Evolutionary conservation across 495 filamentous ascomycete species (phyloP).

Genomic region (Podospora pseudoanserina): DNA sequence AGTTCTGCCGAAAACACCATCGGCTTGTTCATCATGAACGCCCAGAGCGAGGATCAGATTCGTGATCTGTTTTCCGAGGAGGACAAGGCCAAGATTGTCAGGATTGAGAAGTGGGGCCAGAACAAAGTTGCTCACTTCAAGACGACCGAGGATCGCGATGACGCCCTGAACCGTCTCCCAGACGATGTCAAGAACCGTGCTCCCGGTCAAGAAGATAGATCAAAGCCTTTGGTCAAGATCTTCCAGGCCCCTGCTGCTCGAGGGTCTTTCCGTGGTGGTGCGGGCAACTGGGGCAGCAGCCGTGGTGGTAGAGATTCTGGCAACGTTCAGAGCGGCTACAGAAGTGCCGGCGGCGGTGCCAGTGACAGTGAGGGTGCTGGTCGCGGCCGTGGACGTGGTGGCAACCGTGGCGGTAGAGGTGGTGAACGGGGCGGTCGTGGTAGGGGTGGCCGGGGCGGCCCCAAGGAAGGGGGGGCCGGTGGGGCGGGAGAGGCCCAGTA

Average conservation of each 20-base stretch:
- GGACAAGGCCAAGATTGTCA: conserved; percentile 70
- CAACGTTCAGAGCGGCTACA: conserved; percentile 61
- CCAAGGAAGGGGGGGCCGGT: conserved; percentile 50
- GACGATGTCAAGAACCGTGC: conserved; percentile 66
- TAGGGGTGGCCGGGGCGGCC: conserved; percentile 58
- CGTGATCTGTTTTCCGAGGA: conserved; percentile 77
- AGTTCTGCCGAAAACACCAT: conserved; percentile 51
- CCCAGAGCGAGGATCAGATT: conserved; percentile 71
- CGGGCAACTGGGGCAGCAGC: conserved; percentile 72
- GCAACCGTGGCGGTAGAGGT: conserved; percentile 53
- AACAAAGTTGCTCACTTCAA: conserved; percentile 79
- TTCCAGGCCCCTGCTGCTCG: conserved; percentile 61
- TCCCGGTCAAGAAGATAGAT: conserved; percentile 53
- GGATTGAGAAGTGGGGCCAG: conserved; percentile 72
- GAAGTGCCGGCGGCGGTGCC: conserved; percentile 58
- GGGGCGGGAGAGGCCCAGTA: conserved; percentile 33
- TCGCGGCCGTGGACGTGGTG: conserved; percentile 62
- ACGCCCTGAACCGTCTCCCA: conserved; percentile 66
- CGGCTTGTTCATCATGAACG: conserved; percentile 79
- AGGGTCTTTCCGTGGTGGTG: conserved; percentile 53
- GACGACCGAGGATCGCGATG: conserved; percentile 70
- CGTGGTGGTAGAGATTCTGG: conserved; percentile 47
- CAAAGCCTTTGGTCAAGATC: conserved; percentile 74
- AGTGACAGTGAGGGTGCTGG: conserved; percentile 77
- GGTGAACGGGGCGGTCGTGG: conserved; percentile 54